Base-by-base conservation (phyloP, 106 monocot species). In the Amphibolis antarctica region DNA sequence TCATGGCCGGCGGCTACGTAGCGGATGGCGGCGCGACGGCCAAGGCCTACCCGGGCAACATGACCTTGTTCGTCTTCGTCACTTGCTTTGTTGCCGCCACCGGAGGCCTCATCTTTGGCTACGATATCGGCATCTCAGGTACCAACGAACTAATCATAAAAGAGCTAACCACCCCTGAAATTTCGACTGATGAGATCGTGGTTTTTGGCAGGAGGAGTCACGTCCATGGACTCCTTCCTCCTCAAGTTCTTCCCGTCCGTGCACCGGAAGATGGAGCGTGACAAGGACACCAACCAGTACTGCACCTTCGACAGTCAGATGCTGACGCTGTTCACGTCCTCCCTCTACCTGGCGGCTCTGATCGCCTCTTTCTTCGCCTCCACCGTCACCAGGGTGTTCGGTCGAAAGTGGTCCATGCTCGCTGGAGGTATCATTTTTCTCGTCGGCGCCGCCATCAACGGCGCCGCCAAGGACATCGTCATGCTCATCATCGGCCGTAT, bases 261-360 rank as follows among this genome's bases (percentile, higher is more conserved):
- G 36, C 30, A 30, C 42, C 28, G 62, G 4, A 68, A 75, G 68
- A 68, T 53, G 75, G 26, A 75, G 42, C 50, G 9, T 21, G 36
- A 74, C 24, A 60, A 27, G 0, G 10, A 44, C 43, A 63, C 62
- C 44, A 75, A 75, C 75, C 75, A 75, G 68, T 75, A 75, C 68
- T 75, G 75, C 53, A 75, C 61, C 53, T 75, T 75, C 44, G 75
- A 75, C 62, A 75, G 75, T 19, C 69, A 75, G 67, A 47, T 75
- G 62, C 49, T 80, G n/a, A 79, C 79, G 11, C 53, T 60, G 12
- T 78, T 78, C 78, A 78, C 73, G 24, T 78, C 78, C 0, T 78
- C 78, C 11, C 63, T 73, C 0, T 78, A 78, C 50, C 62, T 78
- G n/a, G 77, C 77, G 18, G 77, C 77, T 28, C 62, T 80, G 27